phyloP scores from a whole-genome alignment of 306 rosid species.

The Rosa multiflora region DNA sequence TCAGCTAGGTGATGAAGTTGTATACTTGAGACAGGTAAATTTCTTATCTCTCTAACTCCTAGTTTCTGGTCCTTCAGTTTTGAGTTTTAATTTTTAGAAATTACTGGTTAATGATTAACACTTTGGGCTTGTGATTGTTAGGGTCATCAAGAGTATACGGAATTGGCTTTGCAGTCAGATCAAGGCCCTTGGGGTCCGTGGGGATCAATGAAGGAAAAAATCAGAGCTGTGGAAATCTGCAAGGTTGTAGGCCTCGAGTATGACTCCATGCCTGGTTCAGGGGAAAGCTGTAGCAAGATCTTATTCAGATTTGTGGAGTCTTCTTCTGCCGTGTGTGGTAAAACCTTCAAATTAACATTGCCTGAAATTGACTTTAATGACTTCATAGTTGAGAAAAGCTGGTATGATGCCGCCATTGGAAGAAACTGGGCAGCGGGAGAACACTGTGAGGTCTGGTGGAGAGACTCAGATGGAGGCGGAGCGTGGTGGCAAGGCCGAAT shows the following conservation, averaged over 20 bases:
- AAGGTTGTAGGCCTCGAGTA: slow-evolving; percentile 68
- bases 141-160: slow-evolving; percentile 77
- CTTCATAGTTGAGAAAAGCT: slow-evolving; percentile 76
- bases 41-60: slow-evolving; percentile 2
- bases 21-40: slow-evolving; percentile 76
- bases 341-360: slow-evolving; percentile 52
- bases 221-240: slow-evolving; percentile 65
- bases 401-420: slow-evolving; percentile 62
- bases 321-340: slow-evolving; percentile 43
- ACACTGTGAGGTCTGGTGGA: slow-evolving; percentile 85
- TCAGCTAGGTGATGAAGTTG: slow-evolving; percentile 89
- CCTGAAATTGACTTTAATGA: slow-evolving; percentile 76
- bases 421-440: slow-evolving; percentile 74
- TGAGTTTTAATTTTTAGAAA: slow-evolving; percentile 20
- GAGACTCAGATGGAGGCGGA: slow-evolving; percentile 56
- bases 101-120: slow-evolving; percentile 22
- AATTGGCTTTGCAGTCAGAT: slow-evolving; percentile 14
- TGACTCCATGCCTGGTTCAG: slow-evolving; percentile 64
- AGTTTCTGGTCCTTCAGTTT: slow-evolving; percentile 7
- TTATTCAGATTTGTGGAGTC: slow-evolving; percentile 57
- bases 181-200: slow-evolving; percentile 41
- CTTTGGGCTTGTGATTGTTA: slow-evolving; percentile 31
- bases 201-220: slow-evolving; percentile 37
- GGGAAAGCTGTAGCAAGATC: slow-evolving; percentile 83
- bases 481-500: slow-evolving; percentile 75